A percentile compares a stretch with the other conserved stretches of the same genome.
Conservation (phyloP, 495 filamentous ascomycete genomes). For the Talaromyces adpressus region DNA sequence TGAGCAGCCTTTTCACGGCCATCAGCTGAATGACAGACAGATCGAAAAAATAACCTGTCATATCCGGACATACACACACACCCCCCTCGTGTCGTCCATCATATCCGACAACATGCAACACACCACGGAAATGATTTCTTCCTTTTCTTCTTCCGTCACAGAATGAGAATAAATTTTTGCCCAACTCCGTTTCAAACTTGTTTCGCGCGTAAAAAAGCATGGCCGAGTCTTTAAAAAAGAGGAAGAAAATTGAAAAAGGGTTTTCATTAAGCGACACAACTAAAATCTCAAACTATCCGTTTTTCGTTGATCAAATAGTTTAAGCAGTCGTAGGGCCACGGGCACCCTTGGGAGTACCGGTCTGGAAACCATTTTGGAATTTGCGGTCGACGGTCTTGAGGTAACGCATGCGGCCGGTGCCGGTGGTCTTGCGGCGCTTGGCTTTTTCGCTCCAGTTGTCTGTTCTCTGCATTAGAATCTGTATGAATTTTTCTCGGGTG, state of each 20-base stretch:
- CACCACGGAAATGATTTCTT: not conserved
- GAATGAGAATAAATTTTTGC: not conserved
- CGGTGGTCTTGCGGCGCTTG: slow-evolving; percentile 98
- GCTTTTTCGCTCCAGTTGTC: slow-evolving; percentile 99
- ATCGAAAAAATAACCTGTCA: not conserved
- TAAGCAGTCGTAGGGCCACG: slow-evolving; percentile 53
- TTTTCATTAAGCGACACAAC: not conserved
- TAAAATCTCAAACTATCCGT: no score
- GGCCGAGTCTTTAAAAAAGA: not conserved
- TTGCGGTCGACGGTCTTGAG: slow-evolving; percentile 81
- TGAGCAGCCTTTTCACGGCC: not conserved
- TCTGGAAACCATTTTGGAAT: slow-evolving; percentile 96
- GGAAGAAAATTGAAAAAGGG: not conserved
- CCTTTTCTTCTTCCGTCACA: not conserved
- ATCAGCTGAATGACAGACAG: not conserved
- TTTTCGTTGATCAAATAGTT: slow-evolving; percentile 9
- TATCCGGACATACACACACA: not conserved
- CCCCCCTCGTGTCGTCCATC: not conserved
- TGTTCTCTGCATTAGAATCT: slow-evolving; percentile 32
- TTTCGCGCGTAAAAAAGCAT: not conserved
- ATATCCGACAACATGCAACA: not conserved
- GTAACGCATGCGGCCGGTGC: slow-evolving; percentile 87
- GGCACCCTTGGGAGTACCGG: slow-evolving; percentile 78
- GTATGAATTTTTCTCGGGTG: slow-evolving; percentile 21
- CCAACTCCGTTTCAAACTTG: slow-evolving; percentile 4